A percentile compares a stretch with the other conserved stretches of the same genome.
phyloP scores from a whole-genome alignment of 2,329 filamentous ascomycete genomes.

The Fusarium sulawesiense region DNA sequence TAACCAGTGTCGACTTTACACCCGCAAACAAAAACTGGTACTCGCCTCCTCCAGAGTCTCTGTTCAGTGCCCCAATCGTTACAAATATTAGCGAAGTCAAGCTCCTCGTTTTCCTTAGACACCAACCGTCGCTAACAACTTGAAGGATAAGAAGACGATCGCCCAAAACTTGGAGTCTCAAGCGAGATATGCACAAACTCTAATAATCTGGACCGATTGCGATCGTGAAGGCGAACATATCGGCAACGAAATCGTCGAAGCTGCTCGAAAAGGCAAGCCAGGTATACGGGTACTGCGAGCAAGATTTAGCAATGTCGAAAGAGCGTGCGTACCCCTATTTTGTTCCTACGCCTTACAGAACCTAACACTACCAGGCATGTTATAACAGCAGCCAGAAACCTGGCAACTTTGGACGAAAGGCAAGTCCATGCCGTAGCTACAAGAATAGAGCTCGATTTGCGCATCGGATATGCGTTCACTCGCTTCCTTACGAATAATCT shows the following conservation, averaged over 20 bases:
- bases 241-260: constrained; percentile 86
- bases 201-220: constrained; percentile 99
- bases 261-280: constrained; percentile 79
- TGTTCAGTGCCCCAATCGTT: constrained; percentile 85
- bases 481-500: constrained; percentile 85
- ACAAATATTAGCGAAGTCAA: constrained; percentile 74
- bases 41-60: constrained; percentile 78
- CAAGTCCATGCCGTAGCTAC: constrained; percentile 90
- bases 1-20: constrained; percentile 83
- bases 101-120: background rate
- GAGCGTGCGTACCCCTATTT: constrained; percentile 68
- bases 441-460: constrained; percentile 90
- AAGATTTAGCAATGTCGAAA: constrained; percentile 94
- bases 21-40: constrained; percentile 81
- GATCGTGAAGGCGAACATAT: constrained; percentile 98
- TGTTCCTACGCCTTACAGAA: background rate
- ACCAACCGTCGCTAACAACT: constrained; percentile 21
- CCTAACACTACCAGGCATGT: constrained; percentile 73
- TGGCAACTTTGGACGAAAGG: constrained; percentile 82
- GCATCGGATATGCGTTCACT: constrained; percentile 93
- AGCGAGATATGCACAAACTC: constrained; percentile 75
- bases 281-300: constrained; percentile 85
- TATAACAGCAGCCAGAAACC: constrained; percentile 80
- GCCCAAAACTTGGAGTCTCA: constrained; percentile 87
- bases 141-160: constrained; percentile 80